These are phyloP conservation scores for Chlamydomonas sphaeroides DNA, from an alignment of 139 green algal genomes.

Conservation along the genomic window DNA sequence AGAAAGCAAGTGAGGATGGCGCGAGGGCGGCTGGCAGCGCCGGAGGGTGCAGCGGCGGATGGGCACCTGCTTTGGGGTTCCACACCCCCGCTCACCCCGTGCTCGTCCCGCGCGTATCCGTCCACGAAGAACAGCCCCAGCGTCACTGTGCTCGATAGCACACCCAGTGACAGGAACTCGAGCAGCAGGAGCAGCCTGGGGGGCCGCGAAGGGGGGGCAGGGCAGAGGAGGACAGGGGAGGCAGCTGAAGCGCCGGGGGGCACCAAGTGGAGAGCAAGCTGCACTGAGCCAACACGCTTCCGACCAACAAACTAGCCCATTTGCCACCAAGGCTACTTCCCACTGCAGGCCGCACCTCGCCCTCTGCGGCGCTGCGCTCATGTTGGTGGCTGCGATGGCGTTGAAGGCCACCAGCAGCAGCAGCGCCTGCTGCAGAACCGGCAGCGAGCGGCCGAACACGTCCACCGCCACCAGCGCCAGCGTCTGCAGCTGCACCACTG, in stretches of 20 bases:
- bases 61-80: too few relatives aligned
- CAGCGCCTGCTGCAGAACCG: conserved; percentile 26
- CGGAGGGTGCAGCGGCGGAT: too few relatives aligned
- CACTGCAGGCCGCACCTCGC: not conserved
- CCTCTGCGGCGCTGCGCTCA: not conserved
- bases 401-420: conserved; percentile 18
- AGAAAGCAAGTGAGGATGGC: not conserved
- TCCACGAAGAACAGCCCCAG: conserved; percentile 25
- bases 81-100: too few relatives aligned
- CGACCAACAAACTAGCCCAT: too few relatives aligned
- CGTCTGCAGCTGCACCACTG: conserved; percentile 10
- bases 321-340: too few relatives aligned
- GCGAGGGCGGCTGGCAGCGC: too few relatives aligned
- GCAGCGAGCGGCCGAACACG: conserved; percentile 17
- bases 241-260: too few relatives aligned
- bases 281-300: too few relatives aligned
- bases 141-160: conserved; percentile 4
- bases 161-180: conserved; percentile 11
- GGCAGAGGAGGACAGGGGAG: too few relatives aligned
- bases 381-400: conserved; percentile 14
- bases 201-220: not conserved
- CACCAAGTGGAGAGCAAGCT: too few relatives aligned
- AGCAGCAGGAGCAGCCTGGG: conserved; percentile 1
- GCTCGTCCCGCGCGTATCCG: not conserved
- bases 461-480: conserved; percentile 21